phyloP scores from a whole-genome alignment of 768 basidiomycete genomes.

The Russula griseocarnosa region DNA sequence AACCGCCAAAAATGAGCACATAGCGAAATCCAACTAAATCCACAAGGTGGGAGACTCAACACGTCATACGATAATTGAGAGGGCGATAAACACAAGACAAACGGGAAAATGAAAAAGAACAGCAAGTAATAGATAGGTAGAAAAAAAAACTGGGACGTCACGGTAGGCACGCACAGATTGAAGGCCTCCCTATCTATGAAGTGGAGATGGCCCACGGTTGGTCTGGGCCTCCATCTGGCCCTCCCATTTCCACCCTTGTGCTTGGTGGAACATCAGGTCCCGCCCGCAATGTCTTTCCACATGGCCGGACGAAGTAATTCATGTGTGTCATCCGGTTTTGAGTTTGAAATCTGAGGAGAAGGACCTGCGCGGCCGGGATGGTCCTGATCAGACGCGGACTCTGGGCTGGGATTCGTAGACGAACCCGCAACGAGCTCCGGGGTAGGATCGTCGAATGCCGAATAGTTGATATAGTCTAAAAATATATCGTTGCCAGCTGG shows the following conservation, averaged over 20 bases:
- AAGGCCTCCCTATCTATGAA: slow-evolving; percentile 40
- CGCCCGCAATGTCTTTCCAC: slow-evolving; percentile 71
- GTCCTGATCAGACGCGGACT: slow-evolving; percentile 61
- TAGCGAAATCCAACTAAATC: slow-evolving; percentile 28
- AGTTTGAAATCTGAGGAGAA: slow-evolving; percentile 40
- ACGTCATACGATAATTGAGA: slow-evolving; percentile 25
- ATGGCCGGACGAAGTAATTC: slow-evolving; percentile 54
- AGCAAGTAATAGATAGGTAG: slow-evolving; percentile 26
- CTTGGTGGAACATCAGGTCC: slow-evolving; percentile 62
- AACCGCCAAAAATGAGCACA: slow-evolving; percentile 25
- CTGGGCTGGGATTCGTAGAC: slow-evolving; percentile 76
- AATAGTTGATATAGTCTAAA: slow-evolving; percentile 65
- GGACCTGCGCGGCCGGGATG: slow-evolving; percentile 43
- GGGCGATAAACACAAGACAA: slow-evolving; percentile 25
- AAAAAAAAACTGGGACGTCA: slow-evolving; percentile 24
- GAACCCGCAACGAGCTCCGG: slow-evolving; percentile 68
- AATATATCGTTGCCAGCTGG: slow-evolving; percentile 45
- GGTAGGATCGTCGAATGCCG: slow-evolving; percentile 47
- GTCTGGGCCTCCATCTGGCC: slow-evolving; percentile 59
- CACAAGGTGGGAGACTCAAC: slow-evolving; percentile 15
- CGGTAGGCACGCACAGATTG: slow-evolving; percentile 25
- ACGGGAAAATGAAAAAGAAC: slow-evolving; percentile 2
- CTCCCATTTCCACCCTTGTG: slow-evolving; percentile 69
- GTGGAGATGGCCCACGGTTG: slow-evolving; percentile 72
- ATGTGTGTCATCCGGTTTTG: slow-evolving; percentile 42